phyloP scores from a whole-genome alignment of 2,329 filamentous ascomycete species.

The Colletotrichum acutatum region DNA sequence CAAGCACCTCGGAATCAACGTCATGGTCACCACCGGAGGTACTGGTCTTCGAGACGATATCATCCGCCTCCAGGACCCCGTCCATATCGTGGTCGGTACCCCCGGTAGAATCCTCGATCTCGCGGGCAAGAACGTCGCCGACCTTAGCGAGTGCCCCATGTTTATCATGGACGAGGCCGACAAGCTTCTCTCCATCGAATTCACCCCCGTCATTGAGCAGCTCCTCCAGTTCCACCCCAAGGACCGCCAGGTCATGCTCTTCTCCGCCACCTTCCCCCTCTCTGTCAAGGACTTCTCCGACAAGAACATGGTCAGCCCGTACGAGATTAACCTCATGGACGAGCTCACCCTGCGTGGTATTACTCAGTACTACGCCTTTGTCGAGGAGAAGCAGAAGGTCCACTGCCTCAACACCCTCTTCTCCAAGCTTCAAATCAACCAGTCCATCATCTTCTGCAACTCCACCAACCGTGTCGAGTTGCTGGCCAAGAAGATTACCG shows the following conservation, averaged over 20 bases:
- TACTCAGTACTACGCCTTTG: constrained; percentile 99
- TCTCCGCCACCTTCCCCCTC: constrained; percentile 96
- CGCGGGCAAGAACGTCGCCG: constrained; percentile 94
- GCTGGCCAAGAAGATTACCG: constrained; percentile 98
- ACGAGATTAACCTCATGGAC: constrained; percentile 99
- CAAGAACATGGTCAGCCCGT: constrained; percentile 95
- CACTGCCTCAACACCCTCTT: constrained; percentile 99
- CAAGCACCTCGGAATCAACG: constrained; percentile 96
- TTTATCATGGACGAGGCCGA: constrained; percentile 99
- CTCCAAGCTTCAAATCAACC: constrained; percentile 99
- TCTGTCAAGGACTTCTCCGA: constrained; percentile 98
- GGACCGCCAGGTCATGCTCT: constrained; percentile 98
- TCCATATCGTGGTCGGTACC: constrained; percentile 98
- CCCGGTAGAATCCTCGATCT: constrained; percentile 96
- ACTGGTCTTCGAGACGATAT: constrained; percentile 97
- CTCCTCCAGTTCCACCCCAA: constrained; percentile 95
- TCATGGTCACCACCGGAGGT: constrained; percentile 99
- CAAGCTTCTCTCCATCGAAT: constrained; percentile 95
- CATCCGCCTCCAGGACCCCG: constrained; percentile 89
- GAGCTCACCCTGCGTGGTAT: constrained; percentile 98
- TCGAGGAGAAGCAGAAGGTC: constrained; percentile 99
- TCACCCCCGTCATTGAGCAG: constrained; percentile 97
- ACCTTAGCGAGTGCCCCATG: constrained; percentile 94
- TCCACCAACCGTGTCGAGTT: constrained; percentile 98
- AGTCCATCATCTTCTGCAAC: constrained; percentile 99